These are phyloP conservation scores for Sequoia sempervirens DNA, from an alignment of 75 land plant species.

Conservation along the genomic window DNA sequence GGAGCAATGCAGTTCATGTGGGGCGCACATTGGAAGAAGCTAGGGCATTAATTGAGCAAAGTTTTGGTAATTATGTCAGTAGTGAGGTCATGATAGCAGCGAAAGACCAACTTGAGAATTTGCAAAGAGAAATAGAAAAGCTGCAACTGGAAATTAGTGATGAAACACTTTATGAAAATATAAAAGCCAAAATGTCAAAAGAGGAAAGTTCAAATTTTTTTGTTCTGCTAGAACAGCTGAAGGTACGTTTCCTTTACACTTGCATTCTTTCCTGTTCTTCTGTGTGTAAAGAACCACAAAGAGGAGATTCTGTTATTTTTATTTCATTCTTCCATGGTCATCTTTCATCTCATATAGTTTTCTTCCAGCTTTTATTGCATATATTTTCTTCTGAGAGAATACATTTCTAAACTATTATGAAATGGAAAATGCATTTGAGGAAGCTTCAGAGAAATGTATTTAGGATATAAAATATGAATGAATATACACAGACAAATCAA, in stretches of 20 bases:
- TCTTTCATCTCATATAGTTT: not conserved
- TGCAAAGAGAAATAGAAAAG: constrained; percentile 53
- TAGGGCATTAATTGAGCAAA: constrained; percentile 81
- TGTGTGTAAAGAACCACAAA: not conserved
- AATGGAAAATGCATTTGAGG: not conserved
- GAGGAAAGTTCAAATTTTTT: constrained; percentile 58
- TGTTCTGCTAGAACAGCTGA: constrained; percentile 48
- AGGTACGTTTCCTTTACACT: constrained; percentile 24
- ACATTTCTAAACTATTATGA: not conserved
- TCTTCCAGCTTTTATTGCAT: not conserved
- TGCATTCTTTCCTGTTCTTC: not conserved
- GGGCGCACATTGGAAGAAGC: constrained; percentile 89
- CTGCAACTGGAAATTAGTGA: constrained; percentile 47
- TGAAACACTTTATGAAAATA: constrained; percentile 50
- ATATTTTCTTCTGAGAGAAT: not conserved
- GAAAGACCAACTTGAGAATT: constrained; percentile 59
- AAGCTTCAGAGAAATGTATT: not conserved
- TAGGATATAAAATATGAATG: not conserved
- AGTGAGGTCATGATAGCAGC: constrained; percentile 90
- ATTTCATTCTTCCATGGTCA: not conserved
- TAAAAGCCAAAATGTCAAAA: constrained; percentile 42
- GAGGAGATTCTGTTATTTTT: not conserved
- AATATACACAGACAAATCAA: not conserved
- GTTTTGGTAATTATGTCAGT: constrained; percentile 98
- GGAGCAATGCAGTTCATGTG: constrained; percentile 27